A percentile compares a stretch with the other conserved stretches of the same genome.
phyloP scores from a whole-genome alignment of 2,329 filamentous ascomycete species.

The Sclerotiophoma versabilis region DNA sequence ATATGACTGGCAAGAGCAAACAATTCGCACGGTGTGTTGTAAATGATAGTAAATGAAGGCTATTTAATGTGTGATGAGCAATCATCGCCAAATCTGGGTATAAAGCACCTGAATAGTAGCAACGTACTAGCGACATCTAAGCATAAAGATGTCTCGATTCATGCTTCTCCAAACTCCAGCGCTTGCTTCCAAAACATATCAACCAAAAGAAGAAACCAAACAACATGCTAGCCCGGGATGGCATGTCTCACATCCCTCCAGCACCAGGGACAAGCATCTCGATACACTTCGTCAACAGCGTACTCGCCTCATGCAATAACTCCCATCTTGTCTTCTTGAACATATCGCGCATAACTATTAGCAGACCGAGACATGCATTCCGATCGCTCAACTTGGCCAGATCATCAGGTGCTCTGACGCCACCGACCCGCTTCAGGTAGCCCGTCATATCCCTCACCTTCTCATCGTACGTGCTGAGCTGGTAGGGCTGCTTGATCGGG shows the following conservation, averaged over 20 bases:
- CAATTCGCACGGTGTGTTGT: too few relatives aligned
- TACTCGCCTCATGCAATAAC: slow-evolving; percentile 84
- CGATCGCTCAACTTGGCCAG: slow-evolving; percentile 75
- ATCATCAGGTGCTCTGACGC: slow-evolving; percentile 76
- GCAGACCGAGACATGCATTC: slow-evolving; percentile 81
- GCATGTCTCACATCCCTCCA: slow-evolving; percentile 7
- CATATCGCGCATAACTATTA: slow-evolving; percentile 81
- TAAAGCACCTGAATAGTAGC: too few relatives aligned
- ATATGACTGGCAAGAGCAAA: too few relatives aligned
- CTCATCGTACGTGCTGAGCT: slow-evolving; percentile 67
- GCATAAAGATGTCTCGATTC: too few relatives aligned
- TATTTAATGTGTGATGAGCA: too few relatives aligned
- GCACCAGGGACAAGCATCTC: slow-evolving; percentile 58
- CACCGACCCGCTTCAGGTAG: slow-evolving; percentile 76
- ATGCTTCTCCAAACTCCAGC: too few relatives aligned
- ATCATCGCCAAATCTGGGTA: too few relatives aligned
- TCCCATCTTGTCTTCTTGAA: slow-evolving; percentile 91
- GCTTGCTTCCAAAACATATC: too few relatives aligned
- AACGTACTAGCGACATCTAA: too few relatives aligned
- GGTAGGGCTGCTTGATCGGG: slow-evolving; percentile 63
- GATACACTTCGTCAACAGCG: slow-evolving; percentile 81
- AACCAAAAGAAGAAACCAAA: too few relatives aligned
- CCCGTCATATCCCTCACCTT: slow-evolving; percentile 79
- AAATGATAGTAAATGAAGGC: too few relatives aligned
- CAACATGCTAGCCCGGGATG: too few relatives aligned